Conservation (phyloP, 768 basidiomycete species). For the Dictyophora rubrovolvata region DNA sequence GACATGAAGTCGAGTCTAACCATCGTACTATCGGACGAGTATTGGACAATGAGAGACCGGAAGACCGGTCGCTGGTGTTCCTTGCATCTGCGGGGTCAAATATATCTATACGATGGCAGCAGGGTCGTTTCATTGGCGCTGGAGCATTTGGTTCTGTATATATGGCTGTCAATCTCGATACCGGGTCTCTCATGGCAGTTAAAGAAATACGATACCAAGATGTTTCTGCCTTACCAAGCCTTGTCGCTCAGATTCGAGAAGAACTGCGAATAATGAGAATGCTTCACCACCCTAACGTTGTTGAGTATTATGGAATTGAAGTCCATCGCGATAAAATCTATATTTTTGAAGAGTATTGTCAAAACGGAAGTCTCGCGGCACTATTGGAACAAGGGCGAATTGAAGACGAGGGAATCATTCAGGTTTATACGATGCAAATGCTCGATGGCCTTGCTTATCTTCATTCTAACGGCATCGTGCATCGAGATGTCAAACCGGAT, state of each 20-base stretch:
- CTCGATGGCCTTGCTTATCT: constrained; percentile 88
- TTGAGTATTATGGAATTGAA: constrained; percentile 98
- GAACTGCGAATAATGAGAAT: constrained; percentile 98
- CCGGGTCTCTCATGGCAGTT: constrained; percentile 94
- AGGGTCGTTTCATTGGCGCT: constrained; percentile 96
- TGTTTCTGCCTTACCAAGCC: constrained; percentile 72
- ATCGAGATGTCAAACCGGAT: constrained; percentile 97
- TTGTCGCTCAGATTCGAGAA: constrained; percentile 89
- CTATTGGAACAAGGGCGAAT: constrained; percentile 88
- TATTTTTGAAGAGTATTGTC: constrained; percentile 98
- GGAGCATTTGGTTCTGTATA: constrained; percentile 99
- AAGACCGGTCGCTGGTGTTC: constrained; percentile 89
- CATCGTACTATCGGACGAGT: constrained; percentile 82
- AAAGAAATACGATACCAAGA: constrained; percentile 99
- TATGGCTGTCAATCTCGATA: constrained; percentile 91
- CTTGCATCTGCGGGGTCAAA: constrained; percentile 93
- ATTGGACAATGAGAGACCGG: constrained; percentile 84
- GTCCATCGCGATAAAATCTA: constrained; percentile 98
- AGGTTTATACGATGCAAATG: constrained; percentile 96
- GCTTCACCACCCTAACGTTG: constrained; percentile 94
- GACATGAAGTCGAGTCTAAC: constrained; percentile 51
- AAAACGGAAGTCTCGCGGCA: constrained; percentile 85
- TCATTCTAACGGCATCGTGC: constrained; percentile 85
- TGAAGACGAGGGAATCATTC: constrained; percentile 92
- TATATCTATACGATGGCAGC: constrained; percentile 95